A percentile compares a stretch with the other conserved stretches of the same genome.
Conservation (phyloP, 768 basidiomycete species). For the Pluteus cervinus region DNA sequence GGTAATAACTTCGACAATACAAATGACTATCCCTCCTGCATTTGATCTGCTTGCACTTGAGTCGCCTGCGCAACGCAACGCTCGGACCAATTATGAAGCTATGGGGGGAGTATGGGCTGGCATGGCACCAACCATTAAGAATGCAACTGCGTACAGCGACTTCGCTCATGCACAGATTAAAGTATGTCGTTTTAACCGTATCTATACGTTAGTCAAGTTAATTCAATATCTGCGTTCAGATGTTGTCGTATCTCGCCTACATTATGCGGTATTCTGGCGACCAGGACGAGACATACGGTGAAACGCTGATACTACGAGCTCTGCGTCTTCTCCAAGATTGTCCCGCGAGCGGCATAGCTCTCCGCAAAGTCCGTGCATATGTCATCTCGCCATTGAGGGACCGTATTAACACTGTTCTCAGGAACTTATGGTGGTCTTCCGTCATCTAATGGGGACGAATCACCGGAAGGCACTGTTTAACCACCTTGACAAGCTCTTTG, state of each 20-base stretch:
- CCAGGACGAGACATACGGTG: slow-evolving; percentile 69
- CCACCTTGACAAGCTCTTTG: slow-evolving; percentile 83
- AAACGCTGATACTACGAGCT: slow-evolving; percentile 72
- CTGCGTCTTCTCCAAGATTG: slow-evolving; percentile 92
- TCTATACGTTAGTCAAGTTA: background rate
- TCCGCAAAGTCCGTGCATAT: slow-evolving; percentile 59
- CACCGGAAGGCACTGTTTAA: slow-evolving; percentile 74
- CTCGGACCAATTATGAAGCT: slow-evolving; percentile 72
- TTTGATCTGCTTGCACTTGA: slow-evolving; percentile 76
- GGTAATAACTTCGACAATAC: slow-evolving; percentile 59
- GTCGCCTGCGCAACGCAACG: slow-evolving; percentile 74
- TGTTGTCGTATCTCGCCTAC: slow-evolving; percentile 89
- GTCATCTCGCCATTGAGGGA: background rate
- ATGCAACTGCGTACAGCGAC: slow-evolving; percentile 70
- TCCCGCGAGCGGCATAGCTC: slow-evolving; percentile 74
- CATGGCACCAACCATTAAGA: slow-evolving; percentile 70
- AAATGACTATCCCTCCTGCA: slow-evolving; percentile 67
- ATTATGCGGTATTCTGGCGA: slow-evolving; percentile 61
- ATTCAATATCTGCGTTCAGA: slow-evolving; percentile 46
- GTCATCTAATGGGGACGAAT: slow-evolving; percentile 79
- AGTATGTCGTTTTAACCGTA: slow-evolving; percentile 35
- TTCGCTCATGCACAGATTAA: slow-evolving; percentile 89
- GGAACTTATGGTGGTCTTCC: slow-evolving; percentile 90
- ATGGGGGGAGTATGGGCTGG: slow-evolving; percentile 82
- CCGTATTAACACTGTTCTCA: slow-evolving; percentile 23